Evolutionary conservation across 2,329 filamentous ascomycete genomes (phyloP).

Genomic region (Monilinia fructicola): DNA sequence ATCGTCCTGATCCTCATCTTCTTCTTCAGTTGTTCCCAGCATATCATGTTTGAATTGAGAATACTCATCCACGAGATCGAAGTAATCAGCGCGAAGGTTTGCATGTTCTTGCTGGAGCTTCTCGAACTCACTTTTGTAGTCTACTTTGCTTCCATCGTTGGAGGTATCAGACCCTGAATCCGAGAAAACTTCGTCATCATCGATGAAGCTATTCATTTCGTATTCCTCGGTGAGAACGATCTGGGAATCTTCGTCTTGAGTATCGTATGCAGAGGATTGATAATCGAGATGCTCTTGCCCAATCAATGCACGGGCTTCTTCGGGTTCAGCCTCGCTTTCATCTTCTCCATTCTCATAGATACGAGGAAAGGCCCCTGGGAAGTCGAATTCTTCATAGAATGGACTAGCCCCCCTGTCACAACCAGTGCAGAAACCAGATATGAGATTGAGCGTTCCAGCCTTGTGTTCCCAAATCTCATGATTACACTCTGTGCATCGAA

Average conservation of each 20-base stretch:
- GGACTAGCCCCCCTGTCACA: conserved; percentile 23
- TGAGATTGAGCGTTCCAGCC: neutral
- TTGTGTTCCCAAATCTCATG: conserved; percentile 33
- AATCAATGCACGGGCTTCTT: conserved; percentile 17
- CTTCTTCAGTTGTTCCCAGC: neutral
- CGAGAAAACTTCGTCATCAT: conserved; percentile 27
- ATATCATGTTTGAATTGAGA: neutral
- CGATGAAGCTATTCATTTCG: conserved; percentile 35
- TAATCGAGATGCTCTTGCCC: conserved; percentile 32
- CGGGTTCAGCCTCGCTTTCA: conserved; percentile 21
- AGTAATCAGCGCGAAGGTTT: neutral
- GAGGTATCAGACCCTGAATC: conserved; percentile 15
- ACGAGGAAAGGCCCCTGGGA: conserved; percentile 11
- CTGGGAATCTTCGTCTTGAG: conserved; percentile 30
- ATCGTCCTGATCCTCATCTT: neutral
- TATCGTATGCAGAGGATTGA: conserved; percentile 37
- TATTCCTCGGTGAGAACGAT: conserved; percentile 31
- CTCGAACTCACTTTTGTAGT: neutral
- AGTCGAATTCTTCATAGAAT: conserved; percentile 28
- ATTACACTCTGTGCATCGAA: conserved; percentile 32
- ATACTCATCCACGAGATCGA: neutral
- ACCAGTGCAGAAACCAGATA: conserved; percentile 29
- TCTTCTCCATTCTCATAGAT: conserved; percentile 23
- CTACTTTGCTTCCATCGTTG: neutral
- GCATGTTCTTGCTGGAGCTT: neutral